Evolutionary conservation across 805 yeast genomes (phyloP).

Genomic region (Cyberlindnera euphorbiae): DNA sequence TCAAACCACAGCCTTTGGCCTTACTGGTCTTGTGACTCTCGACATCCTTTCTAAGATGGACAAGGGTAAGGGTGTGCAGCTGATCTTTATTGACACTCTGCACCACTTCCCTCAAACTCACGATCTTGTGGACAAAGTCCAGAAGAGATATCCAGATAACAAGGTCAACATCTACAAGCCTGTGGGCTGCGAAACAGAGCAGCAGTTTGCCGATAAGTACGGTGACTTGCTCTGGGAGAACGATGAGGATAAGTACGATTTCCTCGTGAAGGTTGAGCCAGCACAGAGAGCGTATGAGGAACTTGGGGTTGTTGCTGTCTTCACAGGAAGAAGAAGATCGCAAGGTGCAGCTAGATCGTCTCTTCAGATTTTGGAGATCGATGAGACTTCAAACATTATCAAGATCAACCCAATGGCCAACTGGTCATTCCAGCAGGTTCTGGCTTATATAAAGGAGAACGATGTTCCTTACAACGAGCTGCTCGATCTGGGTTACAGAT

Average conservation of each 20-base stretch:
- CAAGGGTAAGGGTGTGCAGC: slow-evolving; percentile 47
- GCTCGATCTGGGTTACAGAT: slow-evolving; percentile 80
- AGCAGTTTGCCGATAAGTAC: slow-evolving; percentile 58
- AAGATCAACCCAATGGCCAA: slow-evolving; percentile 86
- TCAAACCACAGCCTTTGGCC: slow-evolving; percentile 94
- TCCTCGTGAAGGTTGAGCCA: slow-evolving; percentile 88
- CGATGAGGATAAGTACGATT: slow-evolving; percentile 80
- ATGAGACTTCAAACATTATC: slow-evolving; percentile 60
- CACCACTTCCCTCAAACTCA: slow-evolving; percentile 95
- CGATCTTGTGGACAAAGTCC: slow-evolving; percentile 59
- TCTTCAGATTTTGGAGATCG: slow-evolving; percentile 73
- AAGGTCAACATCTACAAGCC: slow-evolving; percentile 69
- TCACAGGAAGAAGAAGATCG: slow-evolving; percentile 85
- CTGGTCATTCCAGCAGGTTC: slow-evolving; percentile 76
- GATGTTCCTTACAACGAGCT: slow-evolving; percentile 83
- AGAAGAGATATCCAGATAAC: slow-evolving; percentile 48
- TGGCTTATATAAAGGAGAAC: slow-evolving; percentile 60
- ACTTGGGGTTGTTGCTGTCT: slow-evolving; percentile 71
- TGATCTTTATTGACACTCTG: slow-evolving; percentile 84
- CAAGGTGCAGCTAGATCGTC: slow-evolving; percentile 83
- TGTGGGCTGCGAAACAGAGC: slow-evolving; percentile 44
- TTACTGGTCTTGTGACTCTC: slow-evolving; percentile 83
- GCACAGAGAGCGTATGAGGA: slow-evolving; percentile 77
- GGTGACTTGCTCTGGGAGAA: slow-evolving; percentile 83
- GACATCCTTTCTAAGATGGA: slow-evolving; percentile 67